Conservation (phyloP, 176 grass and related monocot genomes). For the Eleusine indica region DNA sequence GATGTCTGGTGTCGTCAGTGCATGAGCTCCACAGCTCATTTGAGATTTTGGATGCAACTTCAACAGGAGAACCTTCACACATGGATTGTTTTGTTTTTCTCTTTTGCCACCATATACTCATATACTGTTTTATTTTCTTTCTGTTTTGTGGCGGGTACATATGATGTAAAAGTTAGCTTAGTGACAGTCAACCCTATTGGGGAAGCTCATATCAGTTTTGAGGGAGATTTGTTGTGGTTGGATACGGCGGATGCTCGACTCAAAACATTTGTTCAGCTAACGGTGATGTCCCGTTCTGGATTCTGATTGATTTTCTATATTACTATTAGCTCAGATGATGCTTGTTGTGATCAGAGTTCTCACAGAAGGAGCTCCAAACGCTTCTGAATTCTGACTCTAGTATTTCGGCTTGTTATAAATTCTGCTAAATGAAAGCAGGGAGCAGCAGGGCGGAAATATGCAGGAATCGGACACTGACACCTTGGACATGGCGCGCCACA, state of each 20-base stretch:
- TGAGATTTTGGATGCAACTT: conserved; percentile 10
- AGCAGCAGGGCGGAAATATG: neutral
- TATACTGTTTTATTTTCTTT: conserved; percentile 31
- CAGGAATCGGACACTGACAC: neutral
- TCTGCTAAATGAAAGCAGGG: neutral
- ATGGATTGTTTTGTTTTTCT: conserved; percentile 2
- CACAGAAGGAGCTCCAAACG: neutral
- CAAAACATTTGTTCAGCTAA: conserved; percentile 16
- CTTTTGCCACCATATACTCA: neutral
- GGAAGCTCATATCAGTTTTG: conserved; percentile 22
- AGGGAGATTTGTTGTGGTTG: conserved; percentile 27
- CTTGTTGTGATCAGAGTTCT: neutral
- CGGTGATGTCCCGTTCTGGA: neutral
- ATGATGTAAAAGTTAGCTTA: conserved; percentile 58
- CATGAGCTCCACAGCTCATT: conserved; percentile 37
- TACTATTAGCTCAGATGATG: neutral
- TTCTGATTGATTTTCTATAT: neutral
- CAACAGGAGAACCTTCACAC: conserved; percentile 18
- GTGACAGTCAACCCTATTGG: conserved; percentile 20
- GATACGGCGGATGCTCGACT: conserved; percentile 21
- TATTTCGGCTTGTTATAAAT: neutral
- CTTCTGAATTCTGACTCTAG: neutral
- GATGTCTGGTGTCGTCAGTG: conserved; percentile 78
- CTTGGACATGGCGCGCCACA: conserved; percentile 1
- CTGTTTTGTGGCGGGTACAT: conserved; percentile 4